Base-by-base conservation (phyloP, 2,329 filamentous ascomycete species). In the Lachnellula occidentalis region DNA sequence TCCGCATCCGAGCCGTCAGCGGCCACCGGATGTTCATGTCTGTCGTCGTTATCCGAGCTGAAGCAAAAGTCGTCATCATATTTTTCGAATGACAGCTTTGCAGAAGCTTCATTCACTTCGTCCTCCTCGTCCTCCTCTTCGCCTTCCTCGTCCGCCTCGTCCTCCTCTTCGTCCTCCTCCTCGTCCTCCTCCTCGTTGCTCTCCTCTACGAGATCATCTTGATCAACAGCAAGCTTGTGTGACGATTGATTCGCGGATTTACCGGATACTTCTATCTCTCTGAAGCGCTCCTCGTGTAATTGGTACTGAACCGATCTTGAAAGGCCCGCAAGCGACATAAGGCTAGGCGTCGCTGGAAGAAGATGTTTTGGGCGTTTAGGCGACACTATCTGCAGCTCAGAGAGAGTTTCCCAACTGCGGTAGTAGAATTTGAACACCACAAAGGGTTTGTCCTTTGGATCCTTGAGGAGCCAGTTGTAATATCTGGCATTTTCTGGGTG, bases 381-480 rank as follows among this genome's bases (percentile, higher is more conserved):
- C 12, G 66, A 61, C 24, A 79, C 72, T 4, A 83, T 66, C 51
- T 77, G 78, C 9, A 82, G 70, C 34, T 72, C 67, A 7, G 70
- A 63, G 11, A 84, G 72, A 51, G 73, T 75, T 9, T 72, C 69
- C 74, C 73, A 77, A 6, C 76, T 79, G 31, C 80, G 74, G 58
- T 83, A 83, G 56, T 83, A 77, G 57, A 83, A 80, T 24, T 72
- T 72, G 56, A 83, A 83, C 0, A 73, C 74, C 4, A 74, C 75
- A 58, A 75, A 82, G 0, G 81, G 81, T 2, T 66, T 70, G 43
- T 81, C 75, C 51, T 72, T 77, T 0, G 77, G 66, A 53, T 83
- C 81, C 21, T 74, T 63, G 3, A 83, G 69, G 43, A 73, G 66
- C 68, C 76, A 84, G 58, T 80, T 73, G 60, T 78, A 82, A 64